phyloP scores from a whole-genome alignment of 257 asterid species.

The Prunella vulgaris region DNA sequence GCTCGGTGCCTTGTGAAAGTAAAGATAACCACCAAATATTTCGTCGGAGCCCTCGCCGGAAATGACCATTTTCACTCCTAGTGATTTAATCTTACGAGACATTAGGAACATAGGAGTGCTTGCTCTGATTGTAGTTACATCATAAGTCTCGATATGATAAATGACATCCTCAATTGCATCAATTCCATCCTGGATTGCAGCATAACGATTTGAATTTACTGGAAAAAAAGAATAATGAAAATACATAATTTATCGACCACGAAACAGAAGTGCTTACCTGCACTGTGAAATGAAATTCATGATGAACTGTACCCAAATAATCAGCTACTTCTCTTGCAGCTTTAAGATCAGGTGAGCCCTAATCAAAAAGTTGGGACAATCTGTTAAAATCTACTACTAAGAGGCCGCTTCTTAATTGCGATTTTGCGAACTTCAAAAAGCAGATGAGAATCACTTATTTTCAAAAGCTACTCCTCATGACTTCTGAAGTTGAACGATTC shows the following conservation, averaged over 20 bases:
- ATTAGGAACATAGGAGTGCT: constrained; percentile 98
- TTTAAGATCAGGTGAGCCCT: constrained; percentile 95
- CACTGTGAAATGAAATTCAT: constrained; percentile 86
- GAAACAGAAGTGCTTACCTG: constrained; percentile 43
- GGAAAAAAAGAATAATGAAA: background rate
- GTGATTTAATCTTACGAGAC: constrained; percentile 94
- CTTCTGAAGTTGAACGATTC: too few species aligned
- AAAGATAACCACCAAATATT: constrained; percentile 90
- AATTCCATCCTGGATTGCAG: constrained; percentile 65
- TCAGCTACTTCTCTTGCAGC: constrained; percentile 98
- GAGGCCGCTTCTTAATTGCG: background rate
- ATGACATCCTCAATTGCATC: constrained; percentile 99
- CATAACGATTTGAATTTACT: background rate
- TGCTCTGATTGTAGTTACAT: constrained; percentile 93
- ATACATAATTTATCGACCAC: background rate
- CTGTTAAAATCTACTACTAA: background rate
- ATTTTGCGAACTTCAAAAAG: too few species aligned
- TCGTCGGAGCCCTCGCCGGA: constrained; percentile 99
- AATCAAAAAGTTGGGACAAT: constrained; percentile 15
- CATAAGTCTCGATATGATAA: constrained; percentile 86
- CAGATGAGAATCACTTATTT: too few species aligned
- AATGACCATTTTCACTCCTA: constrained; percentile 93
- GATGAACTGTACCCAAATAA: constrained; percentile 93
- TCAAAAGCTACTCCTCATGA: too few species aligned
- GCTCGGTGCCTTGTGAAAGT: constrained; percentile 93